A percentile compares a stretch with the other conserved stretches of the same genome.
phyloP scores from a whole-genome alignment of 768 basidiomycete species.

The Kwoniella mangroviensis region DNA sequence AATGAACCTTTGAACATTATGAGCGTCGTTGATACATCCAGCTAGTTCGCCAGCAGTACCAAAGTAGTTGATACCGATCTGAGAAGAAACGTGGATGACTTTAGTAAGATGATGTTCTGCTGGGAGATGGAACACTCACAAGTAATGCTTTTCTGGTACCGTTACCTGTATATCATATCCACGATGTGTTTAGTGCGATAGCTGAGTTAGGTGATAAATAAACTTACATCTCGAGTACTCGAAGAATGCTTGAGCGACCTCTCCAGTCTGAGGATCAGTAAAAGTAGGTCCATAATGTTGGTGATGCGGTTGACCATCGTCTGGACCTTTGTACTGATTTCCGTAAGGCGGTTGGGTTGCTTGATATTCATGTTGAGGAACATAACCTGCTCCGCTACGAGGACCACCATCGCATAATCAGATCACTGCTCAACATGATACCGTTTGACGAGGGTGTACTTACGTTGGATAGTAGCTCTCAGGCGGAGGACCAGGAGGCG shows the following conservation, averaged over 20 bases:
- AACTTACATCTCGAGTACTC: conserved; percentile 78
- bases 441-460: neutral
- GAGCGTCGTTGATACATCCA: conserved; percentile 91
- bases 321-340: conserved; percentile 61
- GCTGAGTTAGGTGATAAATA: neutral
- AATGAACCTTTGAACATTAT: conserved; percentile 73
- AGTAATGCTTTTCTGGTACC: conserved; percentile 87
- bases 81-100: neutral
- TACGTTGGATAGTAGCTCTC: conserved; percentile 39
- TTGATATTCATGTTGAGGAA: conserved; percentile 29
- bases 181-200: neutral
- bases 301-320: conserved; percentile 52
- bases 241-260: conserved; percentile 62
- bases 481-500: conserved; percentile 28
- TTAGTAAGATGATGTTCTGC: neutral
- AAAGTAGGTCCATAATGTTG: conserved; percentile 24
- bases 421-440: too few species aligned
- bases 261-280: conserved; percentile 20
- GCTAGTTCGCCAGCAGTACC: conserved; percentile 69
- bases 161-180: conserved; percentile 52
- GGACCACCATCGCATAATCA: too few species aligned
- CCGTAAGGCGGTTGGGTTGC: conserved; percentile 58
- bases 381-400: conserved; percentile 16
- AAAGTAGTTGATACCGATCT: conserved; percentile 84
- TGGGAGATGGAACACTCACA: conserved; percentile 62